Conservation (phyloP, 768 basidiomycete genomes). For the Pisolithus sp. region DNA sequence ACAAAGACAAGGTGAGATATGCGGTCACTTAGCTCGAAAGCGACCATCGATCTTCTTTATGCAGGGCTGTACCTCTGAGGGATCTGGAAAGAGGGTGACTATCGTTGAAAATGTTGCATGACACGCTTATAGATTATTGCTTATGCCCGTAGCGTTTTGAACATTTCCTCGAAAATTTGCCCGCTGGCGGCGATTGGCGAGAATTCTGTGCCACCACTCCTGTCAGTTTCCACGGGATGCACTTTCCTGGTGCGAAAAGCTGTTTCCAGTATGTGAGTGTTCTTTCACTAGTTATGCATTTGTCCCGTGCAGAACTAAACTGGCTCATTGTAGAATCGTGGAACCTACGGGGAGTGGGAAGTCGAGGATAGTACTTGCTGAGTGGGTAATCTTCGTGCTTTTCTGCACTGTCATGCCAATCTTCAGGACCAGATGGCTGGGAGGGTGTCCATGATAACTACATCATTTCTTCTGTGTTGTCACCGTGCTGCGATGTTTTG, state of each 20-base stretch:
- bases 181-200: slow-evolving; percentile 20
- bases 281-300: background rate
- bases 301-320: background rate
- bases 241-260: slow-evolving; percentile 16
- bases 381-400: too few species aligned
- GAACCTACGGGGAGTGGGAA: background rate
- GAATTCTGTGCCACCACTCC: slow-evolving; percentile 32
- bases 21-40: background rate
- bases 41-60: background rate
- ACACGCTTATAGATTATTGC: slow-evolving; percentile 3
- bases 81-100: slow-evolving; percentile 22
- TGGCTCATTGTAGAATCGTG: background rate
- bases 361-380: slow-evolving; percentile 1
- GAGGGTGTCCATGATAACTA: too few species aligned
- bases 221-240: slow-evolving; percentile 11
- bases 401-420: too few species aligned
- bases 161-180: slow-evolving; percentile 22
- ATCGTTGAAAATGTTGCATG: too few species aligned
- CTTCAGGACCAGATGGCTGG: too few species aligned
- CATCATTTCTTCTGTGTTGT: too few species aligned
- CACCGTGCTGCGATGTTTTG: too few species aligned
- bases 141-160: slow-evolving; percentile 17
- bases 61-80: slow-evolving; percentile 20
- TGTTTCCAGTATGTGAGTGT: slow-evolving; percentile 13
- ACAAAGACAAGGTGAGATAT: slow-evolving; percentile 24